Evolutionary conservation across 2,329 filamentous ascomycete species (phyloP).

Genomic region (Alternaria gaisen): DNA sequence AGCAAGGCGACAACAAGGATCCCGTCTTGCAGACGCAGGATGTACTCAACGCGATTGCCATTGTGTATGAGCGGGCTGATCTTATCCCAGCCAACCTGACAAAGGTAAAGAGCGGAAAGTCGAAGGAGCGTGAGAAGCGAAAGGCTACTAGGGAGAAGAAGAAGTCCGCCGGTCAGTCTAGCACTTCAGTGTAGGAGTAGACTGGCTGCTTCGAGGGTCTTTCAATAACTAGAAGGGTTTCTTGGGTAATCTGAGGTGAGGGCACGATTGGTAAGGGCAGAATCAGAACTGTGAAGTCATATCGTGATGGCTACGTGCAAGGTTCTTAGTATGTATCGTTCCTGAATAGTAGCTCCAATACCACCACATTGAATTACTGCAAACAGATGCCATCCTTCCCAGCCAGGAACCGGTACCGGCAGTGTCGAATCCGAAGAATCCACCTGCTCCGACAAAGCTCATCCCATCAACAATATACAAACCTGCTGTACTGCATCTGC

Average conservation of each 20-base stretch:
- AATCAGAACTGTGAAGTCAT: fast-evolving
- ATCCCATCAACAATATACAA: background rate
- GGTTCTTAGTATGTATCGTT: background rate
- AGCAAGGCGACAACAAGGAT: constrained; percentile 1
- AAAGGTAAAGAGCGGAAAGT: constrained; percentile 16
- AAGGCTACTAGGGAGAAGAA: constrained; percentile 10
- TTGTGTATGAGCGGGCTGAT: constrained; percentile 21
- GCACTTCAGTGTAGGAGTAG: background rate
- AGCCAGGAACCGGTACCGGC: background rate
- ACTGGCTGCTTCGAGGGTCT: background rate
- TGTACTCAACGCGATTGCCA: constrained; percentile 13
- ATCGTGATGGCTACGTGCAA: background rate
- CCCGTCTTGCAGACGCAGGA: constrained; percentile 6
- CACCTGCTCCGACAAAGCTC: background rate
- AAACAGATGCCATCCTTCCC: background rate
- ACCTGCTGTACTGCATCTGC: background rate
- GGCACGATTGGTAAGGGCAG: background rate
- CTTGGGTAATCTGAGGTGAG: background rate
- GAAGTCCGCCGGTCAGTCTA: background rate
- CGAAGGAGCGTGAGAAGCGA: constrained; percentile 14
- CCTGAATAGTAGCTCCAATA: background rate
- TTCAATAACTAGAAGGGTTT: fast-evolving
- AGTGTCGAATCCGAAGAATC: background rate
- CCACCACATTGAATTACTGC: too few species aligned
- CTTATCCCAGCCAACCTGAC: constrained; percentile 13